Conservation (phyloP, 2,329 filamentous ascomycete genomes). For the Neoscytalidium dimidiatum region DNA sequence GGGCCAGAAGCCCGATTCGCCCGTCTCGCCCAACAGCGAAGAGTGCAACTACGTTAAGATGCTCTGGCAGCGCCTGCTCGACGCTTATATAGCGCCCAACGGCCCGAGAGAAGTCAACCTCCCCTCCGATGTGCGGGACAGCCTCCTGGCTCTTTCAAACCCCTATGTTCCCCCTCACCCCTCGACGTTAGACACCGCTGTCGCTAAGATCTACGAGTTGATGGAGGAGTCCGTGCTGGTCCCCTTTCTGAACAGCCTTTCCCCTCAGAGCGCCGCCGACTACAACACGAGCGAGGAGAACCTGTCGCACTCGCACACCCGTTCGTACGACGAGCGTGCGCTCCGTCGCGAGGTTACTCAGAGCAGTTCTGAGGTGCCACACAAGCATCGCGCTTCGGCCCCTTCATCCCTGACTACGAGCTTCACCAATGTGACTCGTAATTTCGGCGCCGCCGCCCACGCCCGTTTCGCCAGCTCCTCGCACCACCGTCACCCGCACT, state of each 20-base stretch:
- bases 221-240: slow-evolving; percentile 97
- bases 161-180: slow-evolving; percentile 69
- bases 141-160: slow-evolving; percentile 66
- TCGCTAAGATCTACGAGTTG: slow-evolving; percentile 86
- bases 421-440: slow-evolving; percentile 26
- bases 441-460: slow-evolving; percentile 24
- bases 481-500: slow-evolving; percentile 17
- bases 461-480: slow-evolving; percentile 36
- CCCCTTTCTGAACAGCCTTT: slow-evolving; percentile 77
- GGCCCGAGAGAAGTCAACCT: slow-evolving; percentile 89
- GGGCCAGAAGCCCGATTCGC: slow-evolving; percentile 50
- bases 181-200: slow-evolving; percentile 75
- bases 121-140: slow-evolving; percentile 80
- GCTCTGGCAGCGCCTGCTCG: slow-evolving; percentile 84
- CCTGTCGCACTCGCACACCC: slow-evolving; percentile 39
- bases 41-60: slow-evolving; percentile 71
- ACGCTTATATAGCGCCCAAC: slow-evolving; percentile 86
- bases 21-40: slow-evolving; percentile 54
- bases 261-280: slow-evolving; percentile 51
- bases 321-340: slow-evolving; percentile 45
- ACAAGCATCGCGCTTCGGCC: slow-evolving; percentile 38
- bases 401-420: slow-evolving; percentile 38
- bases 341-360: slow-evolving; percentile 31
- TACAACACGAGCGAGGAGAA: slow-evolving; percentile 45
- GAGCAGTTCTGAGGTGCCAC: background rate